phyloP scores from a whole-genome alignment of 2,329 filamentous ascomycete genomes.

The Colletotrichum chlorophyti region DNA sequence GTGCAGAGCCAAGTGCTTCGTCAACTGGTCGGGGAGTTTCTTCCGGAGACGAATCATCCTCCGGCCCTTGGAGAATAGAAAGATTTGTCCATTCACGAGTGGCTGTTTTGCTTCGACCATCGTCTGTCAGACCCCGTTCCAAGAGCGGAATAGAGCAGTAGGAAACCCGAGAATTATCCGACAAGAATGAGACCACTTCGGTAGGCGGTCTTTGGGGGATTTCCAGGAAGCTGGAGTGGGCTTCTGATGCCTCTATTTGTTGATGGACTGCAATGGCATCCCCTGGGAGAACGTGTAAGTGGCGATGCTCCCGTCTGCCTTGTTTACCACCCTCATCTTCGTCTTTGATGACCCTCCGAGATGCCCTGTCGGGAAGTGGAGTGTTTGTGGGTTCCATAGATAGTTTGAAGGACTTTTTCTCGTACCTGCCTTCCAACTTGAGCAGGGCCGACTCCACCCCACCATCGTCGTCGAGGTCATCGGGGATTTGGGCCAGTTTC shows the following conservation, averaged over 20 bases:
- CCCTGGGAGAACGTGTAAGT: slow-evolving; percentile 46
- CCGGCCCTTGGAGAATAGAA: slow-evolving; percentile 60
- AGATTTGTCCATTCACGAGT: slow-evolving; percentile 60
- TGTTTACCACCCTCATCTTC: slow-evolving; percentile 38
- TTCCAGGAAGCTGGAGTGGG: slow-evolving; percentile 33
- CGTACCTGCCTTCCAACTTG: slow-evolving; percentile 89
- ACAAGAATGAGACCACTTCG: slow-evolving; percentile 55
- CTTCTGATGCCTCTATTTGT: slow-evolving; percentile 26
- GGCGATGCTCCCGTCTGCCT: slow-evolving; percentile 53
- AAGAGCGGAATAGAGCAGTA: slow-evolving; percentile 81
- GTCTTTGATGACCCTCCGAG: background rate
- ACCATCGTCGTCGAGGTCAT: slow-evolving; percentile 79
- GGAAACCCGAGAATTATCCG: slow-evolving; percentile 72
- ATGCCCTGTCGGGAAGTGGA: slow-evolving; percentile 30
- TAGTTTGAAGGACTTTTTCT: slow-evolving; percentile 55
- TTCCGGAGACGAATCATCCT: slow-evolving; percentile 39
- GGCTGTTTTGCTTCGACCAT: slow-evolving; percentile 49
- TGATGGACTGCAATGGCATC: slow-evolving; percentile 42
- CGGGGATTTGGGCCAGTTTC: slow-evolving; percentile 85
- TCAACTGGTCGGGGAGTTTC: slow-evolving; percentile 30
- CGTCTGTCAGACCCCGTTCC: slow-evolving; percentile 68
- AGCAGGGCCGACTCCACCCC: slow-evolving; percentile 91
- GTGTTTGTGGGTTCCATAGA: slow-evolving; percentile 45
- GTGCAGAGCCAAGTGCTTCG: slow-evolving; percentile 1
- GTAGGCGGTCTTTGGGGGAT: slow-evolving; percentile 37